Conservation (phyloP, 768 basidiomycete genomes). For the Gloeopeniophorella convolvens region DNA sequence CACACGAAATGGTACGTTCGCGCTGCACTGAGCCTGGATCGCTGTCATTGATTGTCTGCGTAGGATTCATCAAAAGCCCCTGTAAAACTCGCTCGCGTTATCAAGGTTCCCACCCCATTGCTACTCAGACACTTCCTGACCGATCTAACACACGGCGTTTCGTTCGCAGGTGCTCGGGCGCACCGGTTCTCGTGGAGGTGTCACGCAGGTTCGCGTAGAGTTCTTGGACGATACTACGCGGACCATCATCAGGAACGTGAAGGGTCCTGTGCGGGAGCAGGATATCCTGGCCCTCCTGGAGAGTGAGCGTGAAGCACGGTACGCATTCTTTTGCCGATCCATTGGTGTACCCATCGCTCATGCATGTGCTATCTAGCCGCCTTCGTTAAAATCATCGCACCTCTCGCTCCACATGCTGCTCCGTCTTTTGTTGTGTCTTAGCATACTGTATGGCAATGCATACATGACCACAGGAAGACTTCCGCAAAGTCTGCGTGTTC, state of each 20-base stretch:
- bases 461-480: neutral
- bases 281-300: conserved; percentile 96
- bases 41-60: conserved; percentile 18
- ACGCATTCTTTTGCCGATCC: conserved; percentile 27
- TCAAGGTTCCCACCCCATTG: conserved; percentile 56
- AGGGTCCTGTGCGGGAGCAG: conserved; percentile 93
- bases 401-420: neutral
- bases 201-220: conserved; percentile 98
- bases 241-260: conserved; percentile 98
- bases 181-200: conserved; percentile 98
- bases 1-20: conserved; percentile 28
- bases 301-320: conserved; percentile 99
- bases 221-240: conserved; percentile 97
- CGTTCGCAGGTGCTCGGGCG: conserved; percentile 82
- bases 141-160: conserved; percentile 15
- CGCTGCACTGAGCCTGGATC: neutral
- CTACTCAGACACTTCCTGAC: neutral
- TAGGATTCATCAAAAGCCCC: conserved; percentile 86
- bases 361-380: conserved; percentile 25
- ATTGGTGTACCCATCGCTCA: neutral
- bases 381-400: conserved; percentile 25
- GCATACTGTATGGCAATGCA: conserved; percentile 19
- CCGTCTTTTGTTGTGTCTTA: conserved; percentile 16
- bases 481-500: neutral
- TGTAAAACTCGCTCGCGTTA: conserved; percentile 96